phyloP scores from a whole-genome alignment of 345 rosid species.

The Anastatica hierochuntica region DNA sequence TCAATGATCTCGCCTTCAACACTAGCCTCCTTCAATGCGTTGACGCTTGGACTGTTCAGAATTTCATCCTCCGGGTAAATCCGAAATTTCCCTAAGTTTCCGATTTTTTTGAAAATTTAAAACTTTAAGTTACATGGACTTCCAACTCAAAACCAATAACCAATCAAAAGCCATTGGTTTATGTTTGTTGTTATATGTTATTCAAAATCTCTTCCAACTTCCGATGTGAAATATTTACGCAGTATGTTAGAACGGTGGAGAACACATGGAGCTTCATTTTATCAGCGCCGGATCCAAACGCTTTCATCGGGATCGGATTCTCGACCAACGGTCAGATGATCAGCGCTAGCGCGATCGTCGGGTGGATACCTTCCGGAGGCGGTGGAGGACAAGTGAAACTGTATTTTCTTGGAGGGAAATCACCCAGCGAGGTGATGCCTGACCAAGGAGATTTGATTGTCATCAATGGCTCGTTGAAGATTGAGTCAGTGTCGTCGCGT shows the following conservation, averaged over 20 bases:
- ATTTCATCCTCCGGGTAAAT: constrained; percentile 58
- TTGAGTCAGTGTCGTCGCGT: constrained; percentile 39
- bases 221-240: neutral
- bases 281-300: constrained; percentile 39
- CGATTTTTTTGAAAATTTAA: neutral
- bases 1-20: constrained; percentile 32
- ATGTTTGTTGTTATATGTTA: too few species aligned
- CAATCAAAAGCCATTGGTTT: too few species aligned
- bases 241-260: constrained; percentile 37
- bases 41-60: constrained; percentile 33
- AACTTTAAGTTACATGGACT: too few species aligned
- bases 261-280: constrained; percentile 71
- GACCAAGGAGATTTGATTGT: constrained; percentile 48
- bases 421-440: constrained; percentile 30
- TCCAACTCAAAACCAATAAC: too few species aligned
- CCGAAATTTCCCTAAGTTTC: too few species aligned
- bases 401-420: constrained; percentile 40
- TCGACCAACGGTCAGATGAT: constrained; percentile 52
- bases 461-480: constrained; percentile 24
- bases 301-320: constrained; percentile 63
- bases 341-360: constrained; percentile 73
- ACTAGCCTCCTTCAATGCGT: constrained; percentile 33
- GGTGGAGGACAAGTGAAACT: constrained; percentile 29
- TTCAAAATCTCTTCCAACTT: too few species aligned
- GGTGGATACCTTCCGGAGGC: constrained; percentile 46